Base-by-base conservation (phyloP, 257 asterid genomes). In the Paraleonurus japonicus region DNA sequence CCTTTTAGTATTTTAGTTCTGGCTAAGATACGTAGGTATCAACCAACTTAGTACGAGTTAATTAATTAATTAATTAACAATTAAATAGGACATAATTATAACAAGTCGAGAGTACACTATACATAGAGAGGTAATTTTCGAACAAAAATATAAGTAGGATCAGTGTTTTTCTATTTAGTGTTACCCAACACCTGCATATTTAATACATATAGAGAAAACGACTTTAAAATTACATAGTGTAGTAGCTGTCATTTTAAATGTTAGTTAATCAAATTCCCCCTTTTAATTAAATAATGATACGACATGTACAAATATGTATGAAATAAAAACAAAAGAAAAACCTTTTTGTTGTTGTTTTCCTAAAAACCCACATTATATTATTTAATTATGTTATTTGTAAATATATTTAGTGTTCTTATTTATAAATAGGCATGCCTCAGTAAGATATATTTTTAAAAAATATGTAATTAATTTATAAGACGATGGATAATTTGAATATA, bases 1-100 rank as follows among this genome's bases (percentile, higher is more conserved):
- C 27, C 68, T 33, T 75, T 51, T 47, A 23, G 43, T 57, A 67
- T 59, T 67, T 76, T 70, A 39, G 33, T 62, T 30, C 54, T 37
- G 54, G 62, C 45, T 61, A 62, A 17, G 27, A n/a, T 19, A 28
- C 22, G 5, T 54, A 76, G 72, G 41, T 30, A 28, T 67, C 62
- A 70, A 50, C 61, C 32, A 63, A 70, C 50, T 62, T 24, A 3
- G 59, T 47, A 26, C 61, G 20, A 53, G 12, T 26, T 64, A 51
- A 64, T 47, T 57, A 17, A 30, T 47, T 57, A 17, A 30, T 61
- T 60, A 45, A 57, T 16, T 30, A 60, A 7, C 23, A 60, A 33
- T 59, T 32, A 17, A 26, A 67, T 16, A 37, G 7, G n/a, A 50
- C 20, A 67, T 50, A 61, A n/a, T 26, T 48, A 33, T 61, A 5